These are phyloP conservation scores for Diaporthe australafricana DNA, from an alignment of 2,329 filamentous ascomycete species.

Conservation along the genomic window DNA sequence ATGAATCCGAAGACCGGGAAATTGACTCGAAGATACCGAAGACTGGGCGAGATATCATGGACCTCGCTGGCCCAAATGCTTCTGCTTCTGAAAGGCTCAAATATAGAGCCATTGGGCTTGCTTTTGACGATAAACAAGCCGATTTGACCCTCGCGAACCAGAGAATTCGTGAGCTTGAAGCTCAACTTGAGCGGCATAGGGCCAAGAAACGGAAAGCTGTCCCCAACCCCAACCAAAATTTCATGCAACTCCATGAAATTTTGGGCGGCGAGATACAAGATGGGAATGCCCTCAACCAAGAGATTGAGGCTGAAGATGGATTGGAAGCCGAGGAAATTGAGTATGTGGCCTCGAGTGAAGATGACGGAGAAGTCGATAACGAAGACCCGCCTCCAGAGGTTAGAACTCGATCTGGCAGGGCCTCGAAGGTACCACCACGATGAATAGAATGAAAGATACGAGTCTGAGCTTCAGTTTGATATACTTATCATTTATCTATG, in stretches of 20 bases:
- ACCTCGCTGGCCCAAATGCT: neutral
- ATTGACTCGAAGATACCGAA: neutral
- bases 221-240: neutral
- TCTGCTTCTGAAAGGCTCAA: neutral
- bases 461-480: too few relatives aligned
- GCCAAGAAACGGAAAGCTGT: neutral
- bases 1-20: neutral
- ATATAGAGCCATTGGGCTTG: neutral
- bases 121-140: neutral
- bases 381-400: neutral
- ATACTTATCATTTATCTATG: too few relatives aligned
- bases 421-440: neutral
- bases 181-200: neutral
- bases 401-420: neutral
- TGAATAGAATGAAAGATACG: neutral
- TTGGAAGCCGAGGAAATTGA: neutral
- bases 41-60: too few relatives aligned
- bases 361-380: neutral
- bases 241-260: neutral
- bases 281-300: neutral
- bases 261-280: neutral
- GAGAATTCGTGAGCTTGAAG: neutral
- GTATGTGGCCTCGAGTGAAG: neutral
- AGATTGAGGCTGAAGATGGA: neutral
- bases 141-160: neutral